Percentiles rank a stretch among this genome's conserved stretches.
These are phyloP conservation scores for Ettlia oleoabundans DNA, from an alignment of 139 green algal species.

Conservation along the genomic window DNA sequence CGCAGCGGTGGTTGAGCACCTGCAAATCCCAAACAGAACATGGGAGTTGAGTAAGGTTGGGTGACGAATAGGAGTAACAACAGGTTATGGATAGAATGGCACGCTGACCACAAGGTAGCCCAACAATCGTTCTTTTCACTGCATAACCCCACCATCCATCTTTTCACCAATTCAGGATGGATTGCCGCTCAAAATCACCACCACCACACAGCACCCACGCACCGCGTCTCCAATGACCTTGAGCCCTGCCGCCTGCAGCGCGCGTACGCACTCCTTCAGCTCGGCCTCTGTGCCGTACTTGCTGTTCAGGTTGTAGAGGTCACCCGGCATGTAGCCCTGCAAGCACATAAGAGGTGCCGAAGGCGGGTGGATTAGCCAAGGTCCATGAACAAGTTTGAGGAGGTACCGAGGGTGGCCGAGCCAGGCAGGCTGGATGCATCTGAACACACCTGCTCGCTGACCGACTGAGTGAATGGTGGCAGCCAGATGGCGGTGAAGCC, in stretches of 20 bases:
- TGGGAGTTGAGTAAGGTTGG: too few relatives aligned
- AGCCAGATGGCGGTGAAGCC: slow-evolving; percentile 96
- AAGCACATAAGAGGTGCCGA: not conserved
- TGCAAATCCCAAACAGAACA: too few relatives aligned
- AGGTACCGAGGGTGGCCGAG: too few relatives aligned
- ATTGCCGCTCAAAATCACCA: too few relatives aligned
- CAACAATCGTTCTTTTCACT: too few relatives aligned
- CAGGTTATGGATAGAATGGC: too few relatives aligned
- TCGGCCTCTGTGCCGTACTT: slow-evolving; percentile 79
- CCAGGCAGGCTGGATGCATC: not conserved
- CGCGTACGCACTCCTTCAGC: slow-evolving; percentile 46
- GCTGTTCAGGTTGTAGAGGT: slow-evolving; percentile 85
- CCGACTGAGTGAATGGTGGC: slow-evolving; percentile 90
- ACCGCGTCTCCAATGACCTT: slow-evolving; percentile 92
- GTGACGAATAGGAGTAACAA: too few relatives aligned
- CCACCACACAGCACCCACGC: too few relatives aligned
- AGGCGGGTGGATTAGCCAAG: not conserved
- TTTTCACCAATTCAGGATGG: too few relatives aligned
- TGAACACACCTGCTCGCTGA: slow-evolving; percentile 80
- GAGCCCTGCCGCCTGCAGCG: slow-evolving; percentile 69
- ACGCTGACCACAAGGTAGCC: too few relatives aligned
- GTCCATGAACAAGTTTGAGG: not conserved
- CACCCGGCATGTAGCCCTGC: slow-evolving; percentile 45
- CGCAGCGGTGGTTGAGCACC: slow-evolving; percentile 96
- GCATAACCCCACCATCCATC: too few relatives aligned